Evolutionary conservation across 345 rosid genomes (phyloP).

Genomic region (Abelmoschus esculentus): DNA sequence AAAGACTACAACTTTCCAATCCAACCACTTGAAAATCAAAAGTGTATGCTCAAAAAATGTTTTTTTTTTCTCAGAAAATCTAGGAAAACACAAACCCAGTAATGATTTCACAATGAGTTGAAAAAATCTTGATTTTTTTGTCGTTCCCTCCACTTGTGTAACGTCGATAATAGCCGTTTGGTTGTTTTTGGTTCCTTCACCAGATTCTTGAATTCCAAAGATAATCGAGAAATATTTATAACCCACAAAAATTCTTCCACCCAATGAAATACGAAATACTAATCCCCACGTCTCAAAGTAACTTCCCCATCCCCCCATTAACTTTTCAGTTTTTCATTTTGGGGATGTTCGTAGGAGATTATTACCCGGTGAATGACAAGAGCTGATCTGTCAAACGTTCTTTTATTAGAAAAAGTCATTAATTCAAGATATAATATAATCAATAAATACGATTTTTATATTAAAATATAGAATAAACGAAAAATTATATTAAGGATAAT

Average conservation of each 20-base stretch:
- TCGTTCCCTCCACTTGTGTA: slow-evolving; percentile 18
- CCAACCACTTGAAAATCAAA: no score
- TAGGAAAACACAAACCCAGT: not conserved
- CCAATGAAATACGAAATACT: not conserved
- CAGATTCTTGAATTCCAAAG: slow-evolving; percentile 10
- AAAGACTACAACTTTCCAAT: not conserved
- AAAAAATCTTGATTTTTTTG: not conserved
- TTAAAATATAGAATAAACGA: no score
- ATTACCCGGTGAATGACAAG: not conserved
- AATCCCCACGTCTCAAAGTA: no score
- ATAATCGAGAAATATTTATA: not conserved
- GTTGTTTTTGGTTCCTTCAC: slow-evolving; percentile 38
- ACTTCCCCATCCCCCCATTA: no score
- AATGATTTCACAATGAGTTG: slow-evolving; percentile 12
- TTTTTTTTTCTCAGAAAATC: not conserved
- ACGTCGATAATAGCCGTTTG: slow-evolving; percentile 66
- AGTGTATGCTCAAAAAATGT: no score
- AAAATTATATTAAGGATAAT: no score
- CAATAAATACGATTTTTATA: no score
- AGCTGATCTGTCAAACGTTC: slow-evolving; percentile 4
- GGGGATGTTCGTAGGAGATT: no score
- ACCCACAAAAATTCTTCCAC: slow-evolving; percentile 4
- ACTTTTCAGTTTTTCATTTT: no score
- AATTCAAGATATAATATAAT: no score
- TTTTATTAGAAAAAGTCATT: no score